phyloP scores from a whole-genome alignment of 1,139 yeast genomes.

The Zygosaccharomyces sapae region DNA sequence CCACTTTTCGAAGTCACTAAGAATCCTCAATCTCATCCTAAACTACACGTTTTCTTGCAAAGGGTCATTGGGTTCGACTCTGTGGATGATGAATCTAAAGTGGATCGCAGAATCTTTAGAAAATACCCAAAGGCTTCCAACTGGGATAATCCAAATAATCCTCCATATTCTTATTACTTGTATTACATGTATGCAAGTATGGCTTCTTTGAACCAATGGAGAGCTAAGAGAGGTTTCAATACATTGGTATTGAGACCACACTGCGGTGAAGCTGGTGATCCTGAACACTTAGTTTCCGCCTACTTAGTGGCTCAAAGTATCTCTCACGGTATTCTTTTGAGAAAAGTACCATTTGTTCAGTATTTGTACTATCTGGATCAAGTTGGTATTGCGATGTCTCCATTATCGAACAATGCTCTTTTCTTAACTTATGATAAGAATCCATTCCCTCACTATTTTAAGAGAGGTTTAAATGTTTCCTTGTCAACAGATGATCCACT shows the following conservation, averaged over 20 bases:
- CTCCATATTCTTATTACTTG: constrained; percentile 95
- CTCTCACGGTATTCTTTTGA: constrained; percentile 87
- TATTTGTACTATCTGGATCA: constrained; percentile 90
- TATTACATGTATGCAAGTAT: constrained; percentile 85
- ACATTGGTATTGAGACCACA: constrained; percentile 94
- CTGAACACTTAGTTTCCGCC: constrained; percentile 90
- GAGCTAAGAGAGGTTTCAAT: constrained; percentile 68
- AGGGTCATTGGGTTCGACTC: constrained; percentile 97
- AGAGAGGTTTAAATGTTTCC: constrained; percentile 89
- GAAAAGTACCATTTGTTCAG: constrained; percentile 93
- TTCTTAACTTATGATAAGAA: constrained; percentile 92
- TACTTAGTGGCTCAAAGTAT: constrained; percentile 87
- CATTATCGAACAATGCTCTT: constrained; percentile 91
- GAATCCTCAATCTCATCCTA: constrained; percentile 83
- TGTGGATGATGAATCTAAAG: constrained; percentile 95
- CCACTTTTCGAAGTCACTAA: constrained; percentile 89
- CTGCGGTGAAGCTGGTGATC: constrained; percentile 99
- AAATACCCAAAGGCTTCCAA: constrained; percentile 78
- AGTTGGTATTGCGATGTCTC: constrained; percentile 98
- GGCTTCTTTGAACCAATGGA: constrained; percentile 78
- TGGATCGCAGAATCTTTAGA: constrained; percentile 72
- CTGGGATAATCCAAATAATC: constrained; percentile 77
- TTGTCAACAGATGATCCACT: constrained; percentile 90
- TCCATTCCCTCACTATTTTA: constrained; percentile 86
- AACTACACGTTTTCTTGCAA: constrained; percentile 79